Evolutionary conservation across 2,329 filamentous ascomycete species (phyloP), one percentile per base, ranked within the genome.

Genomic region (Colletotrichum sojae): DNA sequence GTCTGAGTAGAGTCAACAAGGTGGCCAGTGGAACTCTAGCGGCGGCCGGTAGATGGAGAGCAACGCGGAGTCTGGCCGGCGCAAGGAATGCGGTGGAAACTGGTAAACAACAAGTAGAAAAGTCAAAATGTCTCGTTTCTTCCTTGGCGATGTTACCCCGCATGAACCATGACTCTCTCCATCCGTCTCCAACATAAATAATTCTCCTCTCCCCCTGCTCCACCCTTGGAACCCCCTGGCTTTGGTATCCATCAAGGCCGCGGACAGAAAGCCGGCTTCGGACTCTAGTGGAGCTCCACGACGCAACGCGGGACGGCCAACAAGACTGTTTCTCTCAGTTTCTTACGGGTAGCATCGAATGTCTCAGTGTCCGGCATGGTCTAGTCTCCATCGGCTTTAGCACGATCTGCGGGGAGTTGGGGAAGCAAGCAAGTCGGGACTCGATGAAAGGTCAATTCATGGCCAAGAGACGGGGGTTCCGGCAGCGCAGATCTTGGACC

Each of bases 61-160:
- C 58, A 49, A 13, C 20, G 51, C 43, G 57, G 63, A 65, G 48
- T 57, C 36, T 31, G 27, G n/a, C 40, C 53, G 40, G 40, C 13
- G 25, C 31, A 36, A 36, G 31, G 31, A 36, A 36, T 36, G 31
- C 31, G 31, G 31, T 36, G 31, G 31, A 36, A 36, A 36, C 31
- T 36, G 31, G 31, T 31, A 20, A 8, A 53, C 16, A 40, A 25
- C 22, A 36, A 49, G 13, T 15, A 49, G 16, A 43, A 53, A 54
- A 18, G 40, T 20, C 51, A 22, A 55, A 55, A 59, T 55, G 18
- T 59, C 40, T 58, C 12, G 49, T 20, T n/a, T 25, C 31, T 39
- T 40, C n/a, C 66, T 65, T 69, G 66, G 66, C 66, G 12, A 36
- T 9, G 45, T 22, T 51, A 54, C 61, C 61, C 66, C 61, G 61